These are phyloP conservation scores for Sporothrix globosa DNA, from an alignment of 2,329 filamentous ascomycete species.

Conservation along the genomic window DNA sequence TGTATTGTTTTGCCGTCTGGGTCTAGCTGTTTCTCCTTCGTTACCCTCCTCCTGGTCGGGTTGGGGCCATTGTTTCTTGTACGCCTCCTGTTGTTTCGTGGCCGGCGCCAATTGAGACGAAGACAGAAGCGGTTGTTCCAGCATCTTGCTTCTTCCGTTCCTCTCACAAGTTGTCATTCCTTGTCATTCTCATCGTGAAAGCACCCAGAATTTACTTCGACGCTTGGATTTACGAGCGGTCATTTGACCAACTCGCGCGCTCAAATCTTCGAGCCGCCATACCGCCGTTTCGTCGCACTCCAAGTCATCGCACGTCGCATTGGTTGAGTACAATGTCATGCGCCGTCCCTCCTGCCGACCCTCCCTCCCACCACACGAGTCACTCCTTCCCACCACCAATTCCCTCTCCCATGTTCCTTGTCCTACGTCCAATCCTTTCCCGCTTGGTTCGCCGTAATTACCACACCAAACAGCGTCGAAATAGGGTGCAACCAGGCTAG, in stretches of 20 bases:
- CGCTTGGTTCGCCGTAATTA: neutral
- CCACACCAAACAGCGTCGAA: slow-evolving; percentile 9
- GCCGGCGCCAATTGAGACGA: slow-evolving; percentile 17
- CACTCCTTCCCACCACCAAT: neutral
- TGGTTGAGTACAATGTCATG: no score
- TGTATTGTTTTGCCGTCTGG: neutral
- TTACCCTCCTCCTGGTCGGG: neutral
- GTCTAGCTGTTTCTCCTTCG: neutral
- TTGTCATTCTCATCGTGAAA: neutral
- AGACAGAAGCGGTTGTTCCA: neutral
- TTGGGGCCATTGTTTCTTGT: neutral
- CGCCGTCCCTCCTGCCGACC: neutral
- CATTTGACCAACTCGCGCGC: neutral
- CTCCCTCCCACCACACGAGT: neutral
- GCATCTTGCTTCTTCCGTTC: neutral
- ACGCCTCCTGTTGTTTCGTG: slow-evolving; percentile 17
- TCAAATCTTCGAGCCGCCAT: neutral
- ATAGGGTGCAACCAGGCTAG: neutral
- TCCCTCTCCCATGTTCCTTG: neutral
- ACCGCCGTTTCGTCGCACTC: slow-evolving; percentile 5
- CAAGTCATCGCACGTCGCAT: neutral
- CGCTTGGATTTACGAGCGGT: no score
- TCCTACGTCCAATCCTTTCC: neutral
- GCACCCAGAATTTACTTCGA: neutral
- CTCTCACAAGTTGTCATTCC: neutral